Evolutionary conservation across 2,329 filamentous ascomycete genomes (phyloP), one percentile per base, ranked within the genome.

Genomic region (Penicillium freii): DNA sequence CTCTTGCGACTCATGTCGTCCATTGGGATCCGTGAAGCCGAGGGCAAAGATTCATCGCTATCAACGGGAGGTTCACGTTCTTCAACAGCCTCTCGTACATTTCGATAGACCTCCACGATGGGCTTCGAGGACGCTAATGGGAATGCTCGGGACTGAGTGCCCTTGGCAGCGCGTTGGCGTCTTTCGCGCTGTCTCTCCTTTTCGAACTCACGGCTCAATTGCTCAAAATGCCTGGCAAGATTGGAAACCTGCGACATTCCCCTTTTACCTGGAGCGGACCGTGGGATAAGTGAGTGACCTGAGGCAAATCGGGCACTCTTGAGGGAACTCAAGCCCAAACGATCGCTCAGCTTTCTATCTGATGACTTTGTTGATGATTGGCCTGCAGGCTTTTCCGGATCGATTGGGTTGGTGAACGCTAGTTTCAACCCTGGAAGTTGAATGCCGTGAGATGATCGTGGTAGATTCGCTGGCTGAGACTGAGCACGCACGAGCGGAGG

Each of bases 211-310:
- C 92, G 88, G 66, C 92, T 97, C 56, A 99, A 81, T 73, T 97
- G 92, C 74, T 99, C 95, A 70, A 99, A 97, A 72, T 97, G 94
- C 66, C 91, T 91, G 19, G 94, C 91, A 49, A 99, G 81, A n/a
- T 88, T 92, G 9, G 92, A 95, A 2, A 99, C 94, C 67, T 89
- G 90, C 4, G 90, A 85, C 51, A 87, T 83, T 63, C 86, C 87
- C 65, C 83, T 87, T 70, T 87, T 90, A 49, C 73, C 69, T 50
- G 89, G 86, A 29, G 96, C 85, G 27, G 94, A 94, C 33, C 94
- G 86, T 29, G 92, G 92, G 59, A 99, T 97, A 42, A 93, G 82
- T 1, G 94, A 97, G 34, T 81, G 79, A 0, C 73, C 73, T 4
- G 77, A 70, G 4, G 78, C 62, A 42, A 78, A 68, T 60, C 83